Percentiles rank a stretch among this genome's conserved stretches.
Conservation (phyloP, 2,329 filamentous ascomycete species). For the Calonectria pauciramosa region DNA sequence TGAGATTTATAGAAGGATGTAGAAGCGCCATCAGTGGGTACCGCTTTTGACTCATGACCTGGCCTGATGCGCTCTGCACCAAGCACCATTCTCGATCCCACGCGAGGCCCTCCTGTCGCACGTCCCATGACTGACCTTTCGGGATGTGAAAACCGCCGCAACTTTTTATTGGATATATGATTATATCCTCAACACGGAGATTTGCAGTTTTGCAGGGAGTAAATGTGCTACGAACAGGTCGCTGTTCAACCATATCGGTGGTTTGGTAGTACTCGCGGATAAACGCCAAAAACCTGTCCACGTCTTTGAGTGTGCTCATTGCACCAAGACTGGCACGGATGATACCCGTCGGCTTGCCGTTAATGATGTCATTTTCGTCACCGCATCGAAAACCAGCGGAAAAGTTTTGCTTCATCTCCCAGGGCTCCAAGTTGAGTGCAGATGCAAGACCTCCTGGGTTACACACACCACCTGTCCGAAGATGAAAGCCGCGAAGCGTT, state of each 20-base stretch:
- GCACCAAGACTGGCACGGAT: neutral
- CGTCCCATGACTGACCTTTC: conserved; percentile 75
- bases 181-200: conserved; percentile 70
- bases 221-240: neutral
- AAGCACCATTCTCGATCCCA: conserved; percentile 99
- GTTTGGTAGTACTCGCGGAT: neutral
- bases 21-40: conserved; percentile 91
- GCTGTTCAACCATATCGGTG: neutral
- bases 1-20: conserved; percentile 80
- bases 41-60: conserved; percentile 88
- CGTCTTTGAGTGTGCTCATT: neutral
- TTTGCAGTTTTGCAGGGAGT: no score
- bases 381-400: neutral
- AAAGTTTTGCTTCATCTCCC: neutral
- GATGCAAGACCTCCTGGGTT: neutral
- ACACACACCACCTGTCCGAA: neutral
- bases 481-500: neutral
- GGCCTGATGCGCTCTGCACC: conserved; percentile 86
- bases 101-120: conserved; percentile 84
- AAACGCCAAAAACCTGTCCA: neutral
- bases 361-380: neutral
- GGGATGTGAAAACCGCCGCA: conserved; percentile 86
- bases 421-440: neutral
- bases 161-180: conserved; percentile 94
- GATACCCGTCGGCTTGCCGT: neutral